Evolutionary conservation across 1,284 basidiomycete species (phyloP).

Genomic region (Rugiboletus extremiorientalis): DNA sequence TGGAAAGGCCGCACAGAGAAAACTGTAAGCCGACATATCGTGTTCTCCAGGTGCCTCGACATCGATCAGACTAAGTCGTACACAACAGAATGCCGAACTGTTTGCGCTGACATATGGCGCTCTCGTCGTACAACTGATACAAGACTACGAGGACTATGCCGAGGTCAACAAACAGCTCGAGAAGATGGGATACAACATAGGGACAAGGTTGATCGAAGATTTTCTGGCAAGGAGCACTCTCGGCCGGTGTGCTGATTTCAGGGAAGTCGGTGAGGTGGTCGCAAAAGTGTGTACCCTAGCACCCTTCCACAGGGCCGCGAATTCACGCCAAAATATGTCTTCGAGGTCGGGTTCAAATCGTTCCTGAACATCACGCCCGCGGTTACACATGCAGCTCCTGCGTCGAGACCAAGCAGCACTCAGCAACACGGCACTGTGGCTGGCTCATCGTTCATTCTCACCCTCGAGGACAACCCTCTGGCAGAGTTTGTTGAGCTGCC

Average conservation of each 20-base stretch:
- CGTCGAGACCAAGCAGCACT: constrained; percentile 43
- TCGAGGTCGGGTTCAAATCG: constrained; percentile 96
- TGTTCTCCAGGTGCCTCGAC: constrained; percentile 5
- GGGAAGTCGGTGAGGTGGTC: constrained; percentile 92
- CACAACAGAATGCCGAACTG: constrained; percentile 86
- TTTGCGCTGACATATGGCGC: constrained; percentile 98
- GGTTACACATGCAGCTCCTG: constrained; percentile 64
- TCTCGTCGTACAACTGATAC: constrained; percentile 96
- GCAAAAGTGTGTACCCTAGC: constrained; percentile 63
- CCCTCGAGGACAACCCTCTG: constrained; percentile 94
- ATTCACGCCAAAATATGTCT: neutral
- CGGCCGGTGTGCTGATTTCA: constrained; percentile 87
- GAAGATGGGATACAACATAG: constrained; percentile 98
- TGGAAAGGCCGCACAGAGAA: constrained; percentile 92
- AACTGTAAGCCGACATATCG: constrained; percentile 59
- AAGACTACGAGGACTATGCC: constrained; percentile 97
- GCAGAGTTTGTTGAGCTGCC: constrained; percentile 98
- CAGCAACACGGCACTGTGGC: constrained; percentile 38
- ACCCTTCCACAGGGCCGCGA: neutral
- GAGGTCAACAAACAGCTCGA: constrained; percentile 87
- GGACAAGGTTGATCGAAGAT: constrained; percentile 95
- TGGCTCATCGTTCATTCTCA: constrained; percentile 74
- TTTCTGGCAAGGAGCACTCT: constrained; percentile 90
- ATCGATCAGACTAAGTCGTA: constrained; percentile 13
- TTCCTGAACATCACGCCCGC: constrained; percentile 93